Percentiles rank a stretch among this genome's conserved stretches.
Conservation (phyloP, 345 rosid species). For the Pugionium cornutum region DNA sequence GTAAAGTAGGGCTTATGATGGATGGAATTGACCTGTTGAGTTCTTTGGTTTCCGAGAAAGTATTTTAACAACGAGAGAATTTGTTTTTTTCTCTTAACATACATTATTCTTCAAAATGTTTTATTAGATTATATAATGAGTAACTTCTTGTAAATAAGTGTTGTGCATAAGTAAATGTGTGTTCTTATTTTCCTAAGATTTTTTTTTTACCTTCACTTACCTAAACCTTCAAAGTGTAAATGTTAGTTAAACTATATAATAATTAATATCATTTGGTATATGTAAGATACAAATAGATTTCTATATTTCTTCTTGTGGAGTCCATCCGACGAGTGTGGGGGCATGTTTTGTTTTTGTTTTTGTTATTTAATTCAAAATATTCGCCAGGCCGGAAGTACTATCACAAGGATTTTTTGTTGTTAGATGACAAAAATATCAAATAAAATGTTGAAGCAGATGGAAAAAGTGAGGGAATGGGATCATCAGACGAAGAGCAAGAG, state of each 20-base stretch:
- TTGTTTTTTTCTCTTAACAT: no score
- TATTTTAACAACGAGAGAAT: neutral
- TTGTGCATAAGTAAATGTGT: no score
- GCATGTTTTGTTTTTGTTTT: neutral
- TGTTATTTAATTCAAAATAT: no score
- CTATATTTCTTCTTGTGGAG: slow-evolving; percentile 27
- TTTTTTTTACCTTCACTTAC: no score
- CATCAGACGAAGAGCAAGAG: slow-evolving; percentile 52
- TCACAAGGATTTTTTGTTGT: slow-evolving; percentile 20
- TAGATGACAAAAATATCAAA: neutral
- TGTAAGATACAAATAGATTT: slow-evolving; percentile 17
- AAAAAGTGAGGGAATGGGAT: slow-evolving; percentile 73
- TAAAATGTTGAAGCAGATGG: slow-evolving; percentile 77
- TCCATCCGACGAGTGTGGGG: slow-evolving; percentile 37
- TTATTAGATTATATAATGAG: no score
- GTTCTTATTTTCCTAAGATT: no score
- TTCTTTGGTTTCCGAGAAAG: no score
- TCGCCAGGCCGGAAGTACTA: slow-evolving; percentile 22
- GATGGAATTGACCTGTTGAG: neutral
- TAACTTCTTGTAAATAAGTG: no score
- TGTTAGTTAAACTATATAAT: no score
- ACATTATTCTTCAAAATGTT: no score
- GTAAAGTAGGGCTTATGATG: slow-evolving; percentile 34
- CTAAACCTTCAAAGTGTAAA: neutral
- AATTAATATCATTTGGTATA: neutral